phyloP scores from a whole-genome alignment of 2,329 filamentous ascomycete genomes.

The Penicillium sp. region DNA sequence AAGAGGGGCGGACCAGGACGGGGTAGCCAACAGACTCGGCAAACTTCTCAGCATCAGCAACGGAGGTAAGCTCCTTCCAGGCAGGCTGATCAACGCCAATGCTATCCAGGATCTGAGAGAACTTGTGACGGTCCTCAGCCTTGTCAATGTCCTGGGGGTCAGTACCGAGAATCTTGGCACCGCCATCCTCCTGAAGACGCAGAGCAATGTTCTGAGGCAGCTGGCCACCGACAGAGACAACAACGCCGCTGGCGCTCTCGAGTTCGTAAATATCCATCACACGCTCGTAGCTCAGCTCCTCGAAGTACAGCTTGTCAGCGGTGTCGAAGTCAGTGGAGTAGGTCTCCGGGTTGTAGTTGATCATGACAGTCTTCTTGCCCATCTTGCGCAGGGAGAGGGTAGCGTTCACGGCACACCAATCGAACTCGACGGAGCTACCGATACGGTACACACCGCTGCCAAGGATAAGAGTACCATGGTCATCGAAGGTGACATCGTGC shows the following conservation, averaged over 20 bases:
- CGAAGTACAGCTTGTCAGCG: constrained; percentile 92
- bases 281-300: constrained; percentile 93
- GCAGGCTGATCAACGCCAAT: constrained; percentile 96
- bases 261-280: constrained; percentile 99
- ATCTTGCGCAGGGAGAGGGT: constrained; percentile 79
- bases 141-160: constrained; percentile 94
- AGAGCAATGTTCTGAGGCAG: constrained; percentile 97
- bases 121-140: constrained; percentile 97
- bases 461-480: constrained; percentile 85
- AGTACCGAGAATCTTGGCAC: constrained; percentile 88
- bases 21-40: constrained; percentile 86
- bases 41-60: constrained; percentile 83
- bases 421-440: constrained; percentile 95
- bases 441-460: constrained; percentile 97
- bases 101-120: constrained; percentile 94
- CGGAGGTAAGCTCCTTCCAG: constrained; percentile 95
- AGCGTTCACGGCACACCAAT: constrained; percentile 95
- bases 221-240: constrained; percentile 94
- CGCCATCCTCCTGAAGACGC: constrained; percentile 85
- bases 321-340: constrained; percentile 82
- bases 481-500: constrained; percentile 91
- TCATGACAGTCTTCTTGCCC: constrained; percentile 97
- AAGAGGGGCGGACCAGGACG: constrained; percentile 89
- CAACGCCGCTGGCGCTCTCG: constrained; percentile 79
- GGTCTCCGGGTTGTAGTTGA: constrained; percentile 89